Evolutionary conservation across 2,329 filamentous ascomycete species (phyloP), one percentile per base, ranked within the genome.

Genomic region (Paecilomyces sp.): DNA sequence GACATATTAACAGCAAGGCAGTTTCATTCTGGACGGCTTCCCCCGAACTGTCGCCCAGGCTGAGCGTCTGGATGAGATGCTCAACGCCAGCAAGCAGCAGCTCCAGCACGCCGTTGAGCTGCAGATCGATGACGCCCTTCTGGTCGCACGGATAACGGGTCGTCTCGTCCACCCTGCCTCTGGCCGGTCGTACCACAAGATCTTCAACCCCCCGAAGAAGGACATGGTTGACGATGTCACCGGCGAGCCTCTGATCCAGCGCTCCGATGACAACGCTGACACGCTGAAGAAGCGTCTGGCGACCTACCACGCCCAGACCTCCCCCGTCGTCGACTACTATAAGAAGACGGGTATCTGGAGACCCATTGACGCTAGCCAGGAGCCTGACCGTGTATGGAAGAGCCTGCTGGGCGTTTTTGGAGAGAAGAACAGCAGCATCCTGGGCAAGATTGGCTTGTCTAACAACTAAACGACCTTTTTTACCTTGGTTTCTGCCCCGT

Each of bases 11-110:
- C 36, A 13, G 31, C 24, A 11, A 57, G 59, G 55, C 70, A 96
- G 93, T 69, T 99, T 99, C 83, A 99, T 99, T 74, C 90, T 99
- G 70, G 94, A 99, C 76, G 94, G 94, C 67, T 99, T 99, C 85
- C 94, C 94, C 60, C 91, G 94, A 72, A 99, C 94, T 60, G 93
- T 99, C 57, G 87, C 91, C 61, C 94, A 99, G 79, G 94, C 94
- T 62, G 88, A 97, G 82, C 88, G 92, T 72, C 88, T 99, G 72
- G 94, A 99, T 78, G 83, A 85, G 68, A 99, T 99, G 94, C 88
- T 99, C 65, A 72, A 79, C 57, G 83, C 82, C 65, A 88, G 90
- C 76, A 82, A 88, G 68, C 89, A 95, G 80, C 89, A 87, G 70
- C 88, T 99, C 66, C 91, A 96, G 80, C 92, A 97, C 79, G 94